Percentiles rank a stretch among this genome's conserved stretches.
These are phyloP conservation scores for Suhomyces sp. DNA, from an alignment of 805 yeast species.

Conservation along the genomic window DNA sequence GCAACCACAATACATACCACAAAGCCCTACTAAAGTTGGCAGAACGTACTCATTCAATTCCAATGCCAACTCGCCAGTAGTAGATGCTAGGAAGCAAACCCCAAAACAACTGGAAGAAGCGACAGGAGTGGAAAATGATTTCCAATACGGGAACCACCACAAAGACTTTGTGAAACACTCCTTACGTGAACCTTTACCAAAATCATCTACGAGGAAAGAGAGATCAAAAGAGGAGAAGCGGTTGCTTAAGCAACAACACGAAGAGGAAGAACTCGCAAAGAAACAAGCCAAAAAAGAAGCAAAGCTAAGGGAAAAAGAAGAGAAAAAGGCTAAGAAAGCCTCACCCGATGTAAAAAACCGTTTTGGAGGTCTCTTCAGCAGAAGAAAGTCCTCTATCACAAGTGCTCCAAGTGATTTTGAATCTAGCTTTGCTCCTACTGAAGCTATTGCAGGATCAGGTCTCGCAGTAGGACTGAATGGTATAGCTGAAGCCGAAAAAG, in stretches of 20 bases:
- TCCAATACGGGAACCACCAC: slow-evolving; percentile 32
- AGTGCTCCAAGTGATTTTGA: slow-evolving; percentile 1
- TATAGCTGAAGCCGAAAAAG: not conserved
- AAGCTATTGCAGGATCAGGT: not conserved
- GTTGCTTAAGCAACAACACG: slow-evolving; percentile 9
- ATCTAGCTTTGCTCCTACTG: slow-evolving; percentile 5
- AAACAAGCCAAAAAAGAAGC: slow-evolving; percentile 12
- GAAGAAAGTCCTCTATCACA: slow-evolving; percentile 5
- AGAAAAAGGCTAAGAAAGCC: slow-evolving; percentile 6
- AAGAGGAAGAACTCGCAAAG: slow-evolving; percentile 8
- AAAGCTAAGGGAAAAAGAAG: slow-evolving; percentile 5
- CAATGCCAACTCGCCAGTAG: not conserved
- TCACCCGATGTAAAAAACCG: slow-evolving; percentile 4
- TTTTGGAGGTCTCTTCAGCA: slow-evolving; percentile 7
- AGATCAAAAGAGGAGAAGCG: slow-evolving; percentile 25
- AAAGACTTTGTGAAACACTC: slow-evolving; percentile 33
- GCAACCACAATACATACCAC: slow-evolving; percentile 1
- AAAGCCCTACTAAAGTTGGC: not conserved
- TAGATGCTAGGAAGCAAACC: not conserved
- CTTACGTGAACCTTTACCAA: slow-evolving; percentile 19
- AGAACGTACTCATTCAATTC: slow-evolving; percentile 4
- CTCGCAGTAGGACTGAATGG: not conserved
- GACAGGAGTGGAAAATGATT: slow-evolving; percentile 18
- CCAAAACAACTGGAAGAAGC: slow-evolving; percentile 5
- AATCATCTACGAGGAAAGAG: slow-evolving; percentile 20